Evolutionary conservation across 371 early-diverging fungal species (phyloP).

Genomic region (Mortierella sp.): DNA sequence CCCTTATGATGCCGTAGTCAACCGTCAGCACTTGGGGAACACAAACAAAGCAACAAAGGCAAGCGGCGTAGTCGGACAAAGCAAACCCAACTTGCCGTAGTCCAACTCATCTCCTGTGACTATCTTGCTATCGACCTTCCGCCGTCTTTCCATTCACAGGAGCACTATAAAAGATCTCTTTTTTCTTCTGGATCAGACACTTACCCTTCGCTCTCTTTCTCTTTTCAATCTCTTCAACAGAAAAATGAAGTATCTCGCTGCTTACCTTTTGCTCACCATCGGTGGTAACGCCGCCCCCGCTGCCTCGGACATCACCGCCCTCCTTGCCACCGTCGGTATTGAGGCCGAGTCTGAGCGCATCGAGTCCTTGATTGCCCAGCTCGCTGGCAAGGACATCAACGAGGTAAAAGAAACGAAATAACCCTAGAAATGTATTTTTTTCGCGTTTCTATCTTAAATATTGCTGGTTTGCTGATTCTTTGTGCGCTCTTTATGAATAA

Average conservation of each 20-base stretch:
- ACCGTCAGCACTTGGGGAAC: neutral
- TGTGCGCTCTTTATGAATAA: neutral
- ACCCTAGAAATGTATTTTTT: neutral
- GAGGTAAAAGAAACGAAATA: conserved; percentile 61
- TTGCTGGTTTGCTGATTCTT: neutral
- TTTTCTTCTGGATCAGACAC: neutral
- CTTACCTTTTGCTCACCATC: conserved; percentile 95
- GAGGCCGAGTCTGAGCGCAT: conserved; percentile 89
- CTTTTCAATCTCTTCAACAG: conserved; percentile 9
- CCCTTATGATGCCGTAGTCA: conserved; percentile 15
- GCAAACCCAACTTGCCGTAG: conserved; percentile 18
- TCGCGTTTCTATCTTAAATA: neutral
- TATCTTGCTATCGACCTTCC: neutral
- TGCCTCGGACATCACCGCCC: conserved; percentile 83
- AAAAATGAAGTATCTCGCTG: conserved; percentile 96
- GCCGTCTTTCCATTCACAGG: neutral
- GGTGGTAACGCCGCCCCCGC: conserved; percentile 91
- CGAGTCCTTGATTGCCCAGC: conserved; percentile 80
- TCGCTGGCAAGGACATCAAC: conserved; percentile 90
- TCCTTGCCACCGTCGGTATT: conserved; percentile 94
- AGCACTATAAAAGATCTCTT: neutral
- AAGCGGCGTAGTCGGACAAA: conserved; percentile 14
- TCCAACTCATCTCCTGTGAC: neutral
- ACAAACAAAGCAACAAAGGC: neutral
- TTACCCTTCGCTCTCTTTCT: neutral